These are phyloP conservation scores for Fremontodendron californicum DNA, from an alignment of 345 rosid species.

Conservation along the genomic window DNA sequence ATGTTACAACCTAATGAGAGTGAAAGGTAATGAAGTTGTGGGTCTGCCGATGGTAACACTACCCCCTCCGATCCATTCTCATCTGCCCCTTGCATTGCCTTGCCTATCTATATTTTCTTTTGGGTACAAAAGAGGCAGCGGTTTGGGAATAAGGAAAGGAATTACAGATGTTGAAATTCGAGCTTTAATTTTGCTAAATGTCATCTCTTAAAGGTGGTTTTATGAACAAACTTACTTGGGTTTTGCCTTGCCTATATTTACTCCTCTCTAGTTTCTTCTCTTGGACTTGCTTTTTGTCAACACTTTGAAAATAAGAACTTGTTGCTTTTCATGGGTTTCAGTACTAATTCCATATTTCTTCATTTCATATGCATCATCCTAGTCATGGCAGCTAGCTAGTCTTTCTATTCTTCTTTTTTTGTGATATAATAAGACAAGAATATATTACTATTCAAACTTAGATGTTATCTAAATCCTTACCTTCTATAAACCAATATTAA, in stretches of 20 bases:
- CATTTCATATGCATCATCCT: not conserved
- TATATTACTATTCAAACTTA: too few relatives aligned
- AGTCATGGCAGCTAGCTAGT: not conserved
- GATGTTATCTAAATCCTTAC: too few relatives aligned
- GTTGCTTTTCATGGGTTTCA: too few relatives aligned
- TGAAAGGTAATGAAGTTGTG: slow-evolving; percentile 42
- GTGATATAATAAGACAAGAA: not conserved
- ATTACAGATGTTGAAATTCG: too few relatives aligned
- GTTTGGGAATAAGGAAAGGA: too few relatives aligned
- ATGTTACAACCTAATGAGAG: slow-evolving; percentile 23
- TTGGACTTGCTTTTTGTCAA: not conserved
- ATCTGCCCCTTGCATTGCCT: not conserved
- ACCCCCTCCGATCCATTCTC: not conserved
- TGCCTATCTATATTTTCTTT: too few relatives aligned
- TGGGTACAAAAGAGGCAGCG: too few relatives aligned
- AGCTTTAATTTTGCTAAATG: too few relatives aligned
- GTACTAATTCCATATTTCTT: too few relatives aligned
- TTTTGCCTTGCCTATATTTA: not conserved
- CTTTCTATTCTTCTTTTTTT: not conserved
- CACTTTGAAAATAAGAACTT: not conserved
- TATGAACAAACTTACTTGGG: too few relatives aligned
- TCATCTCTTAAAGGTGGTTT: too few relatives aligned
- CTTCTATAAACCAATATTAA: too few relatives aligned
- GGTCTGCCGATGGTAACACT: slow-evolving; percentile 19
- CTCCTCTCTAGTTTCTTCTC: not conserved